phyloP scores from a whole-genome alignment of 2,329 filamentous ascomycete genomes.

The Arthrobotrys sinensis region DNA sequence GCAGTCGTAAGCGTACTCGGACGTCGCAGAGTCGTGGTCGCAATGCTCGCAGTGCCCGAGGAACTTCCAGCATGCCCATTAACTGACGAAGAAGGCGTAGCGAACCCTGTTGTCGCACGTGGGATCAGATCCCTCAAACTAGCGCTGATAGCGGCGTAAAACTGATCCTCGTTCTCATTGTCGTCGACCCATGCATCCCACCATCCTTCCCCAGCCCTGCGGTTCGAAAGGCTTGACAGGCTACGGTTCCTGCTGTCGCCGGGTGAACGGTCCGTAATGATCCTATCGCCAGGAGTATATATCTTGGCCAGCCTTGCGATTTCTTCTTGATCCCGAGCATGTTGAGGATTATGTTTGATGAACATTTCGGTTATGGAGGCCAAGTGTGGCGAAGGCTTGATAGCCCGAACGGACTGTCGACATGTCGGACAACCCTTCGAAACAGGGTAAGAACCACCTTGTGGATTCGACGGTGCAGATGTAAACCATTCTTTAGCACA shows the following conservation, averaged over 20 bases:
- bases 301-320: constrained; percentile 81
- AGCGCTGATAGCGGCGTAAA: constrained; percentile 48
- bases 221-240: constrained; percentile 40
- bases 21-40: constrained; percentile 12
- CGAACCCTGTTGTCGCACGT: constrained; percentile 38
- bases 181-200: constrained; percentile 53
- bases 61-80: constrained; percentile 41
- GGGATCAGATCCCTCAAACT: constrained; percentile 49
- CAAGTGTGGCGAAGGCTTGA: constrained; percentile 90
- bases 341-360: constrained; percentile 82
- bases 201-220: constrained; percentile 54
- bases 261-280: constrained; percentile 70
- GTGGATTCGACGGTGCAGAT: constrained; percentile 72
- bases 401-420: constrained; percentile 86
- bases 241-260: constrained; percentile 45
- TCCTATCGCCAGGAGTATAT: constrained; percentile 85
- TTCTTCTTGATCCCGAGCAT: constrained; percentile 79
- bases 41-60: constrained; percentile 27
- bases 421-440: constrained; percentile 93
- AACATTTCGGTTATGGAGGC: constrained; percentile 92
- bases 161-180: constrained; percentile 49
- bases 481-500: constrained; percentile 97
- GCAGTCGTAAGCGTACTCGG: constrained; percentile 3
- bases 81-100: constrained; percentile 31
- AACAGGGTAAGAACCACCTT: constrained; percentile 65